Evolutionary conservation across 129 eudicot species (phyloP).

Genomic region (Pittosporum tobira): DNA sequence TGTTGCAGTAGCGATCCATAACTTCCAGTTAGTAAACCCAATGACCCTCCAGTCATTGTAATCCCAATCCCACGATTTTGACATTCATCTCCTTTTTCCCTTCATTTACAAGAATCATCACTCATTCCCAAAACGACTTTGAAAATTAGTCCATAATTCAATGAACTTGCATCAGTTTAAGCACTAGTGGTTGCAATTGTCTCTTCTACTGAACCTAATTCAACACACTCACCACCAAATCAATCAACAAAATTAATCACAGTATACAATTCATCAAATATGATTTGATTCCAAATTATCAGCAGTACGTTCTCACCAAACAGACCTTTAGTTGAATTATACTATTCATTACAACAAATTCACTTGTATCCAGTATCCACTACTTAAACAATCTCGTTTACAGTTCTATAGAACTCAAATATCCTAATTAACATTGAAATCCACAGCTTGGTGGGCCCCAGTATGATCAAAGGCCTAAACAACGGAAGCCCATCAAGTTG

Average conservation of each 20-base stretch:
- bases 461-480: no score
- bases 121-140: background rate
- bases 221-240: background rate
- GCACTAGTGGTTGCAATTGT: background rate
- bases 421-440: background rate
- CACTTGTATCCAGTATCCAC: background rate
- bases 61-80: conserved; percentile 19
- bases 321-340: background rate
- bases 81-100: background rate
- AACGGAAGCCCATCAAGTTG: no score
- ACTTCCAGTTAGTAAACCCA: conserved; percentile 61
- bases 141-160: background rate
- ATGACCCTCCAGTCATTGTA: conserved; percentile 84
- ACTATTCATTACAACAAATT: background rate
- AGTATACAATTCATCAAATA: no score
- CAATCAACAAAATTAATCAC: background rate
- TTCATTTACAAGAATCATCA: conserved; percentile 2
- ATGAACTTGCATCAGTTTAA: background rate
- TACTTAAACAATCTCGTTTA: no score
- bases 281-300: background rate
- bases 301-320: background rate
- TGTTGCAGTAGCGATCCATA: conserved; percentile 76
- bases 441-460: no score
- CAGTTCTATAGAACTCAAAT: background rate
- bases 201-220: no score